Evolutionary conservation across 495 filamentous ascomycete species (phyloP).

Genomic region (Tuber indicum): DNA sequence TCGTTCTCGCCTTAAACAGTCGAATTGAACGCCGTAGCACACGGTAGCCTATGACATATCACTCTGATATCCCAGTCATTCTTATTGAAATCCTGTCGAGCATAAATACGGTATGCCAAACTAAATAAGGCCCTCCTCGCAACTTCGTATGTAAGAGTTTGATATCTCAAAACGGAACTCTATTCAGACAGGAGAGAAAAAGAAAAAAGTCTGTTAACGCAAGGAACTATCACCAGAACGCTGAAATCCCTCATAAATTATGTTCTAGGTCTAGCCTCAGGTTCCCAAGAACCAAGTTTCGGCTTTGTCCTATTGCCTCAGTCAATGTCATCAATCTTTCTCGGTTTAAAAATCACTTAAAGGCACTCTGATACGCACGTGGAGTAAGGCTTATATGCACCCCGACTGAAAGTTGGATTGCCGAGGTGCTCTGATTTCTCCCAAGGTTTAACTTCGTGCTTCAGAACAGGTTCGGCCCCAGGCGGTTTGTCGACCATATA

Average conservation of each 20-base stretch:
- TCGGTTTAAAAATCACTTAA: slow-evolving; percentile 9
- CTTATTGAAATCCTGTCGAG: background rate
- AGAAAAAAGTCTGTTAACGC: background rate
- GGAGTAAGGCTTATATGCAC: slow-evolving; percentile 84
- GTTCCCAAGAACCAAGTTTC: slow-evolving; percentile 48
- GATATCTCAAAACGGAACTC: background rate
- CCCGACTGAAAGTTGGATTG: slow-evolving; percentile 65
- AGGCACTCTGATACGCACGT: slow-evolving; percentile 58
- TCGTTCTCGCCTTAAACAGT: background rate
- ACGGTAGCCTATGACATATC: background rate
- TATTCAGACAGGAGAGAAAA: slow-evolving; percentile 5
- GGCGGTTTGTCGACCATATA: slow-evolving; percentile 89
- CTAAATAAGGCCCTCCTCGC: background rate
- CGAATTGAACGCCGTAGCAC: background rate
- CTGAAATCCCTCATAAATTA: slow-evolving; percentile 18
- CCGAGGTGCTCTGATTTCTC: slow-evolving; percentile 66
- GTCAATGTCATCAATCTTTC: slow-evolving; percentile 35
- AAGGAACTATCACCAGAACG: background rate
- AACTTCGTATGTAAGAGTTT: background rate
- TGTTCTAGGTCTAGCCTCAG: slow-evolving; percentile 44
- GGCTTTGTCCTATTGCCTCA: slow-evolving; percentile 42
- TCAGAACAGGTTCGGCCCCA: slow-evolving; percentile 62
- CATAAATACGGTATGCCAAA: background rate
- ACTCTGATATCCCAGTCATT: background rate
- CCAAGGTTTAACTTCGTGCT: slow-evolving; percentile 62